A percentile compares a stretch with the other conserved stretches of the same genome.
Conservation (phyloP, 1,284 basidiomycete genomes). For the Trichosporon sp. region DNA sequence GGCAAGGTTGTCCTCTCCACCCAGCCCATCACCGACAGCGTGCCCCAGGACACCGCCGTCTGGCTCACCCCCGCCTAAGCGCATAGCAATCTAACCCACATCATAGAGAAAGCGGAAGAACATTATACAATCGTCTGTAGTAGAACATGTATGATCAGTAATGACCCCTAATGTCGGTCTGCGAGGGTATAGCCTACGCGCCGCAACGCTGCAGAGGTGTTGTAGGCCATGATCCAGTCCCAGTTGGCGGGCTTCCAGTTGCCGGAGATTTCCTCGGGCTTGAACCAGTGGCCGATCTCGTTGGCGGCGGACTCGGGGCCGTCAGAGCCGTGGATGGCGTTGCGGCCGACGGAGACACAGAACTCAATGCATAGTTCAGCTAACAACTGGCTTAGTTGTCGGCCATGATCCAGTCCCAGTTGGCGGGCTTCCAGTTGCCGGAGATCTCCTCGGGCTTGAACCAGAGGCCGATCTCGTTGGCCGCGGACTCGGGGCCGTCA, state of each 20-base stretch:
- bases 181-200: too few relatives aligned
- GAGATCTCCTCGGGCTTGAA: slow-evolving; percentile 52
- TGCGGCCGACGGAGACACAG: slow-evolving; percentile 32
- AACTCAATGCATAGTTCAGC: neutral
- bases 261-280: slow-evolving; percentile 49
- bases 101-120: neutral
- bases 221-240: slow-evolving; percentile 23
- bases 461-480: slow-evolving; percentile 54
- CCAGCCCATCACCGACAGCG: slow-evolving; percentile 12
- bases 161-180: too few relatives aligned
- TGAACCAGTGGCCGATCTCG: slow-evolving; percentile 54
- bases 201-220: too few relatives aligned
- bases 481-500: slow-evolving; percentile 52
- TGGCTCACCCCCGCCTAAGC: slow-evolving; percentile 19
- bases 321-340: slow-evolving; percentile 53
- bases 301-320: slow-evolving; percentile 52
- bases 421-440: slow-evolving; percentile 40
- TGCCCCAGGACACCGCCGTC: slow-evolving; percentile 19
- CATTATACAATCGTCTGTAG: neutral
- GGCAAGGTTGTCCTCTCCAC: slow-evolving; percentile 28
- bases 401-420: slow-evolving; percentile 21
- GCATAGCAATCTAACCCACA: neutral
- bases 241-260: slow-evolving; percentile 41
- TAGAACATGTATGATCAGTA: neutral
- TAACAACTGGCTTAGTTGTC: slow-evolving; percentile 17